These are phyloP conservation scores for Exophiala oligosperma DNA, from an alignment of 2,329 filamentous ascomycete genomes.

Conservation along the genomic window DNA sequence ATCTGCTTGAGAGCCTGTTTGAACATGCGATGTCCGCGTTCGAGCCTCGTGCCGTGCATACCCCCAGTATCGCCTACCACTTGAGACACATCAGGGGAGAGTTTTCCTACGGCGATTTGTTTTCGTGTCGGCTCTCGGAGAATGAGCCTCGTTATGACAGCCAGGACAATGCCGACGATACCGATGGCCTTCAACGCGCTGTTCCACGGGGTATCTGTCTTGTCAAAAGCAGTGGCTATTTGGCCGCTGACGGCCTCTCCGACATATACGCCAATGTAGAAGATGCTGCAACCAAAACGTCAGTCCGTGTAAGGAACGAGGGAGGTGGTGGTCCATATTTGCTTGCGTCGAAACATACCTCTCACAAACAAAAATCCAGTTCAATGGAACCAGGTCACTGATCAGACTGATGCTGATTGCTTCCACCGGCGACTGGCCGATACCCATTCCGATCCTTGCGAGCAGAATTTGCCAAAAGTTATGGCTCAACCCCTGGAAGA, in stretches of 20 bases:
- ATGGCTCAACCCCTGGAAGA: conserved; percentile 29
- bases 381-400: conserved; percentile 28
- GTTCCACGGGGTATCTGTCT: background rate
- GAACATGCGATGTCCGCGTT: background rate
- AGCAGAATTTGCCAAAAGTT: conserved; percentile 31
- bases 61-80: background rate
- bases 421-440: conserved; percentile 29
- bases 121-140: background rate
- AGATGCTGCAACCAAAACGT: background rate
- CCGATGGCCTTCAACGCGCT: background rate
- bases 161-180: background rate
- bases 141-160: background rate
- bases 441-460: conserved; percentile 30
- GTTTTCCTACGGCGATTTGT: background rate
- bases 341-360: conserved; percentile 14
- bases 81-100: background rate
- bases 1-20: background rate
- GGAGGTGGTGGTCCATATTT: conserved; percentile 10
- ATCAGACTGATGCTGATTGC: conserved; percentile 31
- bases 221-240: background rate
- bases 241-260: background rate
- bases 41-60: background rate
- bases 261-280: background rate
- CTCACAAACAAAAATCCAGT: conserved; percentile 28
- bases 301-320: conserved; percentile 11